Conservation (phyloP, 73 alveolate genomes). For the Paramecium primaurelia region DNA sequence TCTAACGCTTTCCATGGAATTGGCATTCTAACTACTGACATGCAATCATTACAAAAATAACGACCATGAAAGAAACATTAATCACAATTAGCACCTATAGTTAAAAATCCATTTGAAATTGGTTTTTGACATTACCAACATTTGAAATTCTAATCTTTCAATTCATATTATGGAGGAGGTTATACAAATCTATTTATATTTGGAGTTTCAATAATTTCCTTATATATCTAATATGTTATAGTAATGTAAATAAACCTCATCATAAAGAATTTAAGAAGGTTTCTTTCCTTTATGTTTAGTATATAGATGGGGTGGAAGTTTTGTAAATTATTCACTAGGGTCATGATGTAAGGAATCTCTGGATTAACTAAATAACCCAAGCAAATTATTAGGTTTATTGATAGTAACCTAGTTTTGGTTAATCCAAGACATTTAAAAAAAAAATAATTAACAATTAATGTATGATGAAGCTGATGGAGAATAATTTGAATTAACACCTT, state of each 20-base stretch:
- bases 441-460: background rate
- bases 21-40: constrained; percentile 43
- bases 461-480: constrained; percentile 5
- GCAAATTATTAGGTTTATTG: background rate
- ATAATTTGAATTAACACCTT: background rate
- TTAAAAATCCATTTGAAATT: constrained; percentile 10
- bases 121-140: constrained; percentile 15
- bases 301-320: background rate
- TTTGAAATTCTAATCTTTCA: background rate
- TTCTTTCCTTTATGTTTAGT: constrained; percentile 34
- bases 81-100: constrained; percentile 47
- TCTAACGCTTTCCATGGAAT: constrained; percentile 63
- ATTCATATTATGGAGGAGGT: background rate
- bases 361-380: background rate
- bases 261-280: constrained; percentile 36
- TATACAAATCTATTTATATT: background rate
- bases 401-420: background rate
- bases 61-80: constrained; percentile 38
- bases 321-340: background rate
- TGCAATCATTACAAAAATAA: constrained; percentile 49
- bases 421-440: constrained; percentile 22
- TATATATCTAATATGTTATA: background rate
- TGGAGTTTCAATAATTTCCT: background rate
- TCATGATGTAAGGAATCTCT: background rate
- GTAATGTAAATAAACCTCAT: background rate